Evolutionary conservation across 768 basidiomycete species (phyloP), one percentile per base, ranked within the genome.

Genomic region (Chalciporus sphaerocephalus): DNA sequence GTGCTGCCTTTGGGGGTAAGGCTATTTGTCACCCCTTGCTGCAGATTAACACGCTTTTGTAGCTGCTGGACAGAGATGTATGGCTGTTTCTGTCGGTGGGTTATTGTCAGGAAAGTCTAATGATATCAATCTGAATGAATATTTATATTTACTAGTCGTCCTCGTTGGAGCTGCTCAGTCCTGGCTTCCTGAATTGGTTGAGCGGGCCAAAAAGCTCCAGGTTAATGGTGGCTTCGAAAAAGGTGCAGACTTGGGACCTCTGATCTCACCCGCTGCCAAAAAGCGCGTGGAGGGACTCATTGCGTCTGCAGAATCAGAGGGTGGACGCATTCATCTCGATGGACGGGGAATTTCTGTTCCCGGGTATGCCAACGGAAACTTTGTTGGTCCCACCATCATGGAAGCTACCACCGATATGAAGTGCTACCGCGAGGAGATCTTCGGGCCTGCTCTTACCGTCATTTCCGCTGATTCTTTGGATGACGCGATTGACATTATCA

Each of bases 1-100:
- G 94, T 12, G 93, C 94, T 33, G 94, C 92, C 5, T 97, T 96
- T 54, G 94, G 94, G 44, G 85, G 85, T 86, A 58, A 55, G 73
- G 38, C 18, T 32, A 30, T 42, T 37, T 40, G 45, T 23, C 52
- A 32, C 66, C 60, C 27, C 54, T 44, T 6, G 52, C 60, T 47
- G 16, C 38, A 41, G 30, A 23, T 44, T 34, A n/a, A 56, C 60
- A 61, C 44, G 34, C 11, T 62, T 50, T 52, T 28, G 20, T 60
- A 79, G 95, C 95, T 53, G 95, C 95, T 23, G 95, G 95, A 11
- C 95, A 98, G 65, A 80, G 96, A 46, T 98, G 94, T 70, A 97
- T 96, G 94, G 94, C 92, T 11, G 70, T 95, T 34, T 95, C 92
- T 11, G 92, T 94, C 24, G 87, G 91, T 87, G 51, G 58, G 82